Base-by-base conservation (phyloP, 768 basidiomycete genomes). In the Pisolithus albus region DNA sequence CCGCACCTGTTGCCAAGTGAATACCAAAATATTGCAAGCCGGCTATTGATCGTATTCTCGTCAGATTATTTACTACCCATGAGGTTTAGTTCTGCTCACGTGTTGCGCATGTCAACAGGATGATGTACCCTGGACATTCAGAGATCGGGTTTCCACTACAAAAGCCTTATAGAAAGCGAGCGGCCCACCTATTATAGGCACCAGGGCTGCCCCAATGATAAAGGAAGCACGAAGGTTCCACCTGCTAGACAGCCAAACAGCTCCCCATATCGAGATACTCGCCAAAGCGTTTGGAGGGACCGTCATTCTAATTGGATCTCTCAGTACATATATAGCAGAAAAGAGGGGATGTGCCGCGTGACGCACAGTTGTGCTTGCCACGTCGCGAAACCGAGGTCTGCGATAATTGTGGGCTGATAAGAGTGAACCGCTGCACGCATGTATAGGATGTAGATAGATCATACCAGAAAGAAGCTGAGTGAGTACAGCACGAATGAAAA, bases 361-460 rank as follows among this genome's bases (percentile, higher is more conserved):
- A 46, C 74, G 47, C 61, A 79, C 79, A 83, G 54, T 60, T 83
- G 79, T 23, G 80, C 81, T 61, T 82, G 70, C 82, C 82, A 84
- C 21, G 21, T 23, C 21, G 21, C 21, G 4, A 23, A 23, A 23
- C 21, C 21, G 21, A 23, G 71, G 2, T 67, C 70, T 4, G 76
- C 71, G 51, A 84, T 80, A 53, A 84, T 82, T 1, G 80, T 80
- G 4, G 82, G 82, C 77, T 80, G 53, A n/a, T 11, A 24, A 21
- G 7, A 16, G 36, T 51, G 2, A 56, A 54, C 37, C 28, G 23
- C 34, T 28, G 21, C 18, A 26, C 5, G 13, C 34, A n/a, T 44
- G 24, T 32, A 54, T 19, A 37, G 40, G 23, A 13, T 9, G 16
- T 39, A 30, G 16, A 42, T 32, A 15, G 23, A n/a, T 8, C 34